Evolutionary conservation across 192 early-diverging fungal genomes (phyloP).

Genomic region (Umbelopsis ramanniana): DNA sequence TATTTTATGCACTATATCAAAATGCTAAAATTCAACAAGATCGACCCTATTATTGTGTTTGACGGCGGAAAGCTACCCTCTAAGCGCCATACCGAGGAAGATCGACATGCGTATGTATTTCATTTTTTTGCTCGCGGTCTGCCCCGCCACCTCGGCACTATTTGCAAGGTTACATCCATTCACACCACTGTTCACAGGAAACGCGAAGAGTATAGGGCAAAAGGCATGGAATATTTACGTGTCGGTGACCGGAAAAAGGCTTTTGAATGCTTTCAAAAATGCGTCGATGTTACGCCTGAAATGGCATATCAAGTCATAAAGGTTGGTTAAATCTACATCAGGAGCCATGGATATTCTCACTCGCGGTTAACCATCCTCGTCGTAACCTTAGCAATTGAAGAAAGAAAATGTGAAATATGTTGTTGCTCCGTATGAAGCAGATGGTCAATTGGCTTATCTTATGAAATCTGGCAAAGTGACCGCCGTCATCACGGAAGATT

Average conservation of each 20-base stretch:
- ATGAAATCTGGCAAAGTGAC: slow-evolving; percentile 65
- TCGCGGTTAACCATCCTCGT: neutral
- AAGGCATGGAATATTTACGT: slow-evolving; percentile 59
- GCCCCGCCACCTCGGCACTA: too few species aligned
- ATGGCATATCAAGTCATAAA: slow-evolving; percentile 85
- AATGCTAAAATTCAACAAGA: slow-evolving; percentile 71
- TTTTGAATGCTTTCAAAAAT: slow-evolving; percentile 70
- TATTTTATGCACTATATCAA: slow-evolving; percentile 80
- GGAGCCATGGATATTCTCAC: neutral
- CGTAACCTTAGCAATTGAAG: slow-evolving; percentile 41
- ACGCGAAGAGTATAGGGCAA: slow-evolving; percentile 59
- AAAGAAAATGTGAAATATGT: slow-evolving; percentile 72
- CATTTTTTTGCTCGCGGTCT: neutral
- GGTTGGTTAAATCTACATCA: slow-evolving; percentile 38
- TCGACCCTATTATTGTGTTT: slow-evolving; percentile 91
- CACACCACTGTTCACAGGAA: slow-evolving; percentile 36
- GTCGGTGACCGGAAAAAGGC: slow-evolving; percentile 67
- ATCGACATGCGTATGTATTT: slow-evolving; percentile 59
- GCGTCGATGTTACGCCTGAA: slow-evolving; percentile 81
- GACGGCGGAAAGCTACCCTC: slow-evolving; percentile 91
- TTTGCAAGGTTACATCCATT: neutral
- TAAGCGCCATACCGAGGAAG: slow-evolving; percentile 76
- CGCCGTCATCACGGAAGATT: slow-evolving; percentile 94
- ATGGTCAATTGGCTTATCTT: slow-evolving; percentile 92
- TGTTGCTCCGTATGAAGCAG: slow-evolving; percentile 97